Percentiles rank a stretch among this genome's conserved stretches.
Evolutionary conservation across 1,139 yeast species (phyloP).

Genomic region (Candida mesenterica): DNA sequence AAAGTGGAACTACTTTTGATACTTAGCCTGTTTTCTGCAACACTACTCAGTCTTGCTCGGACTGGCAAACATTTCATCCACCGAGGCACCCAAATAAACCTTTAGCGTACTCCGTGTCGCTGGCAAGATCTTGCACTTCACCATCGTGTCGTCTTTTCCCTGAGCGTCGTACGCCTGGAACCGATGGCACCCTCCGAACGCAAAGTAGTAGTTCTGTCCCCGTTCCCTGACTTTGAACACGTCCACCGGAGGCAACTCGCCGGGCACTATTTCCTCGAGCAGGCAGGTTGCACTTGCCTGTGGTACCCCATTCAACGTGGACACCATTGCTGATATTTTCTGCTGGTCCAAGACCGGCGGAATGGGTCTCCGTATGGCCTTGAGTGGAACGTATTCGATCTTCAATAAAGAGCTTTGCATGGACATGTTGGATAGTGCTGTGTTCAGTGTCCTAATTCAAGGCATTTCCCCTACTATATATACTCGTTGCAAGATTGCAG

Average conservation of each 20-base stretch:
- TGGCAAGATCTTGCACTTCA: constrained; percentile 64
- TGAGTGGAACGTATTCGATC: constrained; percentile 59
- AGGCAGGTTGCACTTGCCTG: constrained; percentile 63
- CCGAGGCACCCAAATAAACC: constrained; percentile 64
- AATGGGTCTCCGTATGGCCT: constrained; percentile 71
- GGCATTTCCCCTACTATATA: too few species aligned
- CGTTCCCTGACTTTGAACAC: constrained; percentile 63
- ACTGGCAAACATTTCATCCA: constrained; percentile 58
- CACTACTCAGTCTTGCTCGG: too few species aligned
- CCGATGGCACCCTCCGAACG: constrained; percentile 84
- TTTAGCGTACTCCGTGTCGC: constrained; percentile 62
- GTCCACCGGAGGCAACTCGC: constrained; percentile 76
- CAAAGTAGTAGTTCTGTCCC: constrained; percentile 66
- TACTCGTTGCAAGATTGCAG: too few species aligned
- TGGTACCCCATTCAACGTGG: constrained; percentile 65
- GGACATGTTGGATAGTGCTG: constrained; percentile 25
- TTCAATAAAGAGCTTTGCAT: constrained; percentile 39
- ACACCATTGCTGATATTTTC: constrained; percentile 77
- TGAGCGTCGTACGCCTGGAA: constrained; percentile 71
- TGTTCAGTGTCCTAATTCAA: too few species aligned
- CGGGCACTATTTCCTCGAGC: constrained; percentile 53
- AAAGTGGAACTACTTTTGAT: too few species aligned
- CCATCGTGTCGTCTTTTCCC: constrained; percentile 39
- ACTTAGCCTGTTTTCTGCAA: too few species aligned
- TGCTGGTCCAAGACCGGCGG: constrained; percentile 74